These are phyloP conservation scores for Leccinum longicurvipes DNA, from an alignment of 768 basidiomycete genomes.

Conservation along the genomic window DNA sequence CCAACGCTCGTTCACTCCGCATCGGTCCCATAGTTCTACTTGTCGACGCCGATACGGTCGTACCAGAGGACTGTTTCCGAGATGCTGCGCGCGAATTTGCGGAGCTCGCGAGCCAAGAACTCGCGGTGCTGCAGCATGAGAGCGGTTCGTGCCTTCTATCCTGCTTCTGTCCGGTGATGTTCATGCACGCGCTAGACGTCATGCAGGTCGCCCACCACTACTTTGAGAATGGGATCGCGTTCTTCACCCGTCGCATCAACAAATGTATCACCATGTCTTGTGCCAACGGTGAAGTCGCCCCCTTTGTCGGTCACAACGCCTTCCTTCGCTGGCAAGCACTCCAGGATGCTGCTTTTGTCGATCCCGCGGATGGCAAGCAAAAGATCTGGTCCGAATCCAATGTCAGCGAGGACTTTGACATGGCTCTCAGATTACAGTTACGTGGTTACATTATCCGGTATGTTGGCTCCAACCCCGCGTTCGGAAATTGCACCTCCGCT, in stretches of 20 bases:
- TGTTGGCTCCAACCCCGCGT: constrained; percentile 1
- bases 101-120: constrained; percentile 57
- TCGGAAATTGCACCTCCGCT: not conserved
- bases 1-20: constrained; percentile 69
- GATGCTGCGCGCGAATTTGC: constrained; percentile 85
- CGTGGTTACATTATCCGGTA: constrained; percentile 69
- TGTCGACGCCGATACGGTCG: constrained; percentile 87
- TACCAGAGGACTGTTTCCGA: constrained; percentile 87
- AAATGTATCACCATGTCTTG: constrained; percentile 76
- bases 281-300: constrained; percentile 74
- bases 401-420: constrained; percentile 70
- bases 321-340: constrained; percentile 88
- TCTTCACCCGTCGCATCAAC: constrained; percentile 87
- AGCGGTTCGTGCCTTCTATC: constrained; percentile 55
- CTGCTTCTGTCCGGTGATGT: not conserved
- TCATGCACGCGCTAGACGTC: constrained; percentile 50
- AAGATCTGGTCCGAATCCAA: constrained; percentile 68
- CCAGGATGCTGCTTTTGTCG: constrained; percentile 79
- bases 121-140: constrained; percentile 89
- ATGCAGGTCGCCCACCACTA: constrained; percentile 89
- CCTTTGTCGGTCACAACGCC: constrained; percentile 86
- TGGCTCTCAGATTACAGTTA: constrained; percentile 56
- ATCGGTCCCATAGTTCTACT: constrained; percentile 74
- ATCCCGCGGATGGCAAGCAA: constrained; percentile 53
- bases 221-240: constrained; percentile 88